phyloP scores from a whole-genome alignment of 495 filamentous ascomycete species.

The Tuber umbilicatum region DNA sequence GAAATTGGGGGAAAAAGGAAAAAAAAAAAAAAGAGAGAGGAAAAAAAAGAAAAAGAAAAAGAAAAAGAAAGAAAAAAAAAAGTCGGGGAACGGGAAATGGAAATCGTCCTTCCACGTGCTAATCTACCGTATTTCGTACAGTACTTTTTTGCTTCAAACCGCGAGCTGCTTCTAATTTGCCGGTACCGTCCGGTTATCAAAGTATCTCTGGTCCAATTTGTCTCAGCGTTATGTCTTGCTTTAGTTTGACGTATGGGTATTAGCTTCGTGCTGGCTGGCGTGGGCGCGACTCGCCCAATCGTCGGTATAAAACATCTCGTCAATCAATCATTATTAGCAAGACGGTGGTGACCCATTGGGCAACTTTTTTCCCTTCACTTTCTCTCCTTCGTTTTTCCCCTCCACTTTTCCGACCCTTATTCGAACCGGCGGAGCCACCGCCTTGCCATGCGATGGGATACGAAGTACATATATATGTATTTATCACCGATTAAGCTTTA shows the following conservation, averaged over 20 bases:
- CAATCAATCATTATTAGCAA: background rate
- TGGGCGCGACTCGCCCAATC: background rate
- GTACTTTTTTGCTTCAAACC: background rate
- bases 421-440: background rate
- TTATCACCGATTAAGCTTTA: background rate
- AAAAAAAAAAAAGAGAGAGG: background rate
- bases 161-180: background rate
- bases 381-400: background rate
- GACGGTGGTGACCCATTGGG: background rate
- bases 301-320: background rate
- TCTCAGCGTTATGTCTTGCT: background rate
- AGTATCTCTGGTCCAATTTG: background rate
- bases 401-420: background rate
- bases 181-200: background rate
- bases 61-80: slow-evolving; percentile 23
- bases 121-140: background rate
- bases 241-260: background rate
- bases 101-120: background rate
- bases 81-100: slow-evolving; percentile 12
- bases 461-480: background rate
- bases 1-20: background rate
- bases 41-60: background rate
- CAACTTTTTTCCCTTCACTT: background rate
- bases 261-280: background rate
- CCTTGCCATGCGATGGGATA: background rate